Conservation (phyloP, 2,329 filamentous ascomycete genomes). For the Pseudogymnoascus sp. region DNA sequence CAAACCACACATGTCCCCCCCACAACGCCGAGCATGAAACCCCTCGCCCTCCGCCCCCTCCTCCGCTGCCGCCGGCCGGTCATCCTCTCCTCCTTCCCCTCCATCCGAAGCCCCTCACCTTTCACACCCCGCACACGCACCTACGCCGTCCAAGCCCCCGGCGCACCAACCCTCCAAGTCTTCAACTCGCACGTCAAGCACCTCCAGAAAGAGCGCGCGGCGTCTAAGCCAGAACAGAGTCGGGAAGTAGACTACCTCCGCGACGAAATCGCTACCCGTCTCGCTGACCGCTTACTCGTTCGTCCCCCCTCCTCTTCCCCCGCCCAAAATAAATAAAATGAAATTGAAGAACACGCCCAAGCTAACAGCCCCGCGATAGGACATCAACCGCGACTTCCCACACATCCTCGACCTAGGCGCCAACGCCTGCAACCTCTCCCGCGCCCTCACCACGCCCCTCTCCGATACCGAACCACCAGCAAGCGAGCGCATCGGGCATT, state of each 20-base stretch:
- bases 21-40: background rate
- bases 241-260: constrained; percentile 85
- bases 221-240: constrained; percentile 58
- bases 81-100: background rate
- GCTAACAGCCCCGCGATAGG: constrained; percentile 39
- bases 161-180: constrained; percentile 73
- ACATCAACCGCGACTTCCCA: constrained; percentile 84
- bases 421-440: constrained; percentile 90
- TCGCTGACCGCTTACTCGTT: constrained; percentile 80
- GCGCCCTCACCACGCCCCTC: constrained; percentile 60
- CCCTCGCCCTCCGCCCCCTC: background rate
- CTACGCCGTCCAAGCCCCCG: constrained; percentile 72
- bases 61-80: background rate
- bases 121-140: constrained; percentile 41
- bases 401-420: constrained; percentile 86
- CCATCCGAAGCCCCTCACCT: constrained; percentile 19
- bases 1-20: background rate
- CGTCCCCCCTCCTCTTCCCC: constrained; percentile 10
- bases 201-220: constrained; percentile 83
- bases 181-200: constrained; percentile 87
- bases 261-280: constrained; percentile 76
- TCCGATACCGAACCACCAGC: constrained; percentile 55
- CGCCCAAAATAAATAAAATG: background rate
- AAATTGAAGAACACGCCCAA: background rate
- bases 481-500: constrained; percentile 58